Evolutionary conservation across 805 yeast genomes (phyloP), one percentile per base, ranked within the genome.

Genomic region (Candida pseudoglaebosa): DNA sequence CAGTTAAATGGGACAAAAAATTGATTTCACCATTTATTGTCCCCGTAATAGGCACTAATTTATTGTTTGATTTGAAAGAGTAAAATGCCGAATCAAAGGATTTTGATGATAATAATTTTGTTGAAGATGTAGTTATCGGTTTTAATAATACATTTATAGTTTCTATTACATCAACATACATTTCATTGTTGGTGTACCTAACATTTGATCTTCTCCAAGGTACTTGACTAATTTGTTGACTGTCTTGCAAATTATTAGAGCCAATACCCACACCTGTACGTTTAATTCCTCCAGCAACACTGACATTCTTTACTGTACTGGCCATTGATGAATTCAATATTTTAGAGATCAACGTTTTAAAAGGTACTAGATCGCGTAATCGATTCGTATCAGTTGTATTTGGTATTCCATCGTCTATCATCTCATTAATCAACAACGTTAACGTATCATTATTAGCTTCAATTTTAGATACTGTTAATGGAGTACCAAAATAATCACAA

Each of bases 191-290:
- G 3, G 86, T 73, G 56, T 86, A 79, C 47, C 73, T 75, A n/a
- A 84, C 82, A 45, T 78, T 75, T 4, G 80, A 55, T 34, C 77
- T 69, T 50, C 98, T 74, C 98, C 98, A 91, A 1, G 96, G 95
- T 6, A 41, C 40, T 33, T 67, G 53, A 13, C 44, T 50, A 10
- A 31, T 14, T 16, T 29, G 32, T 44, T 39, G 24, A 12, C 24
- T 17, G 16, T 31, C 34, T 5, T 16, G 8, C 5, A 21, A 7
- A 9, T 19, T 14, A 13, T 15, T 7, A 16, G 34, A 20, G 9
- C 24, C 24, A 7, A n/a, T 32, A 17, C 24, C 24, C 7, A n/a
- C 18, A 4, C 24, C 34, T 20, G 17, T 12, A 6, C 16, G 28
- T 10, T 10, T 12, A 31, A 16, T 18, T 22, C 21, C 18, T 16